Evolutionary conservation across 2,329 filamentous ascomycete species (phyloP).

Genomic region (Ceratocystis destructans): DNA sequence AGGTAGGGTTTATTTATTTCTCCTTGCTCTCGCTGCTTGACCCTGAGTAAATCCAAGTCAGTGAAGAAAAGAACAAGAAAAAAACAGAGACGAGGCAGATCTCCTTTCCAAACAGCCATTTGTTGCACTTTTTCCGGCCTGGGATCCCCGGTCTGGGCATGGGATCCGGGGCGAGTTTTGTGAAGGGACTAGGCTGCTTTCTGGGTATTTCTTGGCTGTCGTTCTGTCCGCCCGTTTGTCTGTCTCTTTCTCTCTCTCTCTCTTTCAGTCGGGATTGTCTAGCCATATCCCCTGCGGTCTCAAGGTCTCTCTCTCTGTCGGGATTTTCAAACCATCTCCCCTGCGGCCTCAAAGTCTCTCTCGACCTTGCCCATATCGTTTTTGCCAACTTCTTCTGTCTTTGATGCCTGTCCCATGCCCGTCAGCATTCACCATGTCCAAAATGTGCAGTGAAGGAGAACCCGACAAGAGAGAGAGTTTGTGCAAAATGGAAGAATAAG

Average conservation of each 20-base stretch:
- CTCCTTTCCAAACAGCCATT: not conserved
- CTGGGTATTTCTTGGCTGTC: not conserved
- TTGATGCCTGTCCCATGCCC: not conserved
- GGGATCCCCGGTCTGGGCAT: not conserved
- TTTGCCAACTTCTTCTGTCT: not conserved
- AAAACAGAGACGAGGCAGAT: not conserved
- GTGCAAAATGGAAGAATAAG: not conserved
- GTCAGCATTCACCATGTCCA: not conserved
- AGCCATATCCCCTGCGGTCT: too few species aligned
- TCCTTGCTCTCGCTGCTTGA: not conserved
- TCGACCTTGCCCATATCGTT: not conserved
- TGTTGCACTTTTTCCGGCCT: not conserved
- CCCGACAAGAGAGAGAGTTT: not conserved
- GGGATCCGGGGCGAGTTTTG: not conserved
- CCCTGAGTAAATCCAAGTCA: not conserved
- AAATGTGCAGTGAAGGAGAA: not conserved
- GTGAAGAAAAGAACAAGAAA: not conserved
- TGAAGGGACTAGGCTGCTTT: not conserved
- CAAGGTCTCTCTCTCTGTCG: not conserved
- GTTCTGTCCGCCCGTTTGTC: not conserved
- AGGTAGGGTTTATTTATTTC: too few species aligned
- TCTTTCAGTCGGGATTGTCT: not conserved
- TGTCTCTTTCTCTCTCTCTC: not conserved
- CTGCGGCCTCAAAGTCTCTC: not conserved
- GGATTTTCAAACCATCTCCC: too few species aligned